phyloP scores from a whole-genome alignment of 305 asterid genomes.

The Rubia tinctorum region DNA sequence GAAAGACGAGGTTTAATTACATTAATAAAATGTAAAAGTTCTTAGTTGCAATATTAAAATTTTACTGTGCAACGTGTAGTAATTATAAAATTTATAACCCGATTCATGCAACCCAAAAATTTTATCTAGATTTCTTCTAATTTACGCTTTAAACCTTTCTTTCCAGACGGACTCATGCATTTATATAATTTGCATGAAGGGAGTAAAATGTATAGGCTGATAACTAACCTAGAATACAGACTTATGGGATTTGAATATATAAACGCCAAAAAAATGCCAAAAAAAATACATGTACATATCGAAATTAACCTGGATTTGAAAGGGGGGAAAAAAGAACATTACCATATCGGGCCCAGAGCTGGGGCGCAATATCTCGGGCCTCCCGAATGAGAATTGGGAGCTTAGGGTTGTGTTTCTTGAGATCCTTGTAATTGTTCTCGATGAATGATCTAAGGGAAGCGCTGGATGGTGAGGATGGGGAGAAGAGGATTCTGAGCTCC shows the following conservation, averaged over 20 bases:
- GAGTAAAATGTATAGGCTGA: background rate
- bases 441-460: conserved; percentile 38
- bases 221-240: background rate
- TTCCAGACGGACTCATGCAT: too few relatives aligned
- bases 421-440: conserved; percentile 45
- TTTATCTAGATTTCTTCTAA: too few relatives aligned
- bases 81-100: too few relatives aligned
- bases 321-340: background rate
- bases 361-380: conserved; percentile 37
- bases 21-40: too few relatives aligned
- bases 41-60: too few relatives aligned
- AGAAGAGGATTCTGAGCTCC: conserved; percentile 45
- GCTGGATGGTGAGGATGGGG: conserved; percentile 35
- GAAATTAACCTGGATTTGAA: background rate
- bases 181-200: background rate
- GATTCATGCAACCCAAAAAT: too few relatives aligned
- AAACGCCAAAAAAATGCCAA: background rate
- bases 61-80: too few relatives aligned
- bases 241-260: background rate
- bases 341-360: conserved; percentile 58
- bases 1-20: too few relatives aligned
- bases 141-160: too few relatives aligned
- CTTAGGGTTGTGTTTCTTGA: conserved; percentile 44
- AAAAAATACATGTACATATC: background rate
- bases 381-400: conserved; percentile 48